Percentiles rank a stretch among this genome's conserved stretches.
phyloP scores from a whole-genome alignment of 192 early-diverging fungal species.

The Chytriomyces confervae region DNA sequence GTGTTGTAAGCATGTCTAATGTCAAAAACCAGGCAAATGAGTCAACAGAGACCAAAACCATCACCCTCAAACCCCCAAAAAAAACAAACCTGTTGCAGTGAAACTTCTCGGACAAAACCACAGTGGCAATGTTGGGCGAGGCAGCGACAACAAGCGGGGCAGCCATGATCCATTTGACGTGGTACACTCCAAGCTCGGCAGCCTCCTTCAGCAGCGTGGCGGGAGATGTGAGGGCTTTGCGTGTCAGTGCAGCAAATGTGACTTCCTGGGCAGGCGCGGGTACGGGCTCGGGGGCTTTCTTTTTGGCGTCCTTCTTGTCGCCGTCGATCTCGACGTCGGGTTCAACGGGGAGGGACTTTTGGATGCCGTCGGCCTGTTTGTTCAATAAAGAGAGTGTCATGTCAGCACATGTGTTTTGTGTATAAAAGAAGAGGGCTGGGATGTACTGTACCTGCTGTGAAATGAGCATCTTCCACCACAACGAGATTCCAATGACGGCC shows the following conservation, averaged over 20 bases:
- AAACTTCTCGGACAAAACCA: conserved; percentile 31
- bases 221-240: conserved; percentile 15
- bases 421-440: neutral
- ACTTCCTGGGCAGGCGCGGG: neutral
- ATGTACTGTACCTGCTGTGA: neutral
- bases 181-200: conserved; percentile 10
- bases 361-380: neutral
- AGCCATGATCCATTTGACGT: conserved; percentile 27
- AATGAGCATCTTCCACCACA: conserved; percentile 31
- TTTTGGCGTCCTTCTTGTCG: neutral
- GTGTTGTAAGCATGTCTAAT: conserved; percentile 10
- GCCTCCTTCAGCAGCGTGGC: conserved; percentile 12
- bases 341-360: neutral
- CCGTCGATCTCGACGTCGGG: neutral
- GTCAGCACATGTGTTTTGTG: neutral
- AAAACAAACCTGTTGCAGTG: conserved; percentile 11
- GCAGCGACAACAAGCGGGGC: conserved; percentile 19
- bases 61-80: too few relatives aligned
- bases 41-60: too few relatives aligned
- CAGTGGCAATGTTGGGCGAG: conserved; percentile 12
- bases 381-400: too few relatives aligned
- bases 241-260: conserved; percentile 16
- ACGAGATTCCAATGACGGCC: neutral
- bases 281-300: neutral
- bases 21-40: too few relatives aligned